Percentiles rank a stretch among this genome's conserved stretches.
These are phyloP conservation scores for Nitzschia inconspicua DNA, from an alignment of 108 stramenopile species.

Conservation along the genomic window DNA sequence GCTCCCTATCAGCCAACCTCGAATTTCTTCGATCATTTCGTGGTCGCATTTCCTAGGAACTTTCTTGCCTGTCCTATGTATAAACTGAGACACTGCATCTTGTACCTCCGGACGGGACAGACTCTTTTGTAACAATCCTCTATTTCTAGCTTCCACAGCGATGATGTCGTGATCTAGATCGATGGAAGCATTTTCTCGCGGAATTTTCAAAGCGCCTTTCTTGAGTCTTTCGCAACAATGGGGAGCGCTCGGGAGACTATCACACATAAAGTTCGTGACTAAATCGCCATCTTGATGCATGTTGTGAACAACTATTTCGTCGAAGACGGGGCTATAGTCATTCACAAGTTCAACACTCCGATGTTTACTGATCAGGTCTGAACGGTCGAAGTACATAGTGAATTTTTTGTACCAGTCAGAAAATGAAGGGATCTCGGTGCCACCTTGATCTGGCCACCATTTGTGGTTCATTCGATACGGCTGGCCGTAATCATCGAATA, in stretches of 20 bases:
- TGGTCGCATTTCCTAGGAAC: neutral
- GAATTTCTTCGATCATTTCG: neutral
- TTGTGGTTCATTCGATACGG: conserved; percentile 1
- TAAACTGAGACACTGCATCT: neutral
- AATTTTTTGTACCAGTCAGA: conserved; percentile 11
- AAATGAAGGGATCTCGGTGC: neutral
- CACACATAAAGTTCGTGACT: conserved; percentile 10
- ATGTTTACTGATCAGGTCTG: conserved; percentile 7
- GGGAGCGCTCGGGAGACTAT: neutral
- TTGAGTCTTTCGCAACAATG: neutral
- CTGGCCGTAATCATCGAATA: neutral
- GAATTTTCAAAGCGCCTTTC: neutral
- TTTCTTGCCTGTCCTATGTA: neutral
- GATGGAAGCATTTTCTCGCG: conserved; percentile 5
- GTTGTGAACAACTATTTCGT: conserved; percentile 5
- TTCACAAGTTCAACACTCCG: conserved; percentile 4
- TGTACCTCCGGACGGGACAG: neutral
- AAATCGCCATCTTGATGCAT: conserved; percentile 15
- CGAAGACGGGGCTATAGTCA: neutral
- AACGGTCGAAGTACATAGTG: neutral
- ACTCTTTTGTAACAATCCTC: neutral
- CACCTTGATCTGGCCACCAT: conserved; percentile 7
- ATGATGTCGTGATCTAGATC: conserved; percentile 8
- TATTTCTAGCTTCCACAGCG: conserved; percentile 9
- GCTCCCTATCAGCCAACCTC: conserved; percentile 7